Conservation (phyloP, 352 stramenopile species). For the Pythium graminicola region DNA sequence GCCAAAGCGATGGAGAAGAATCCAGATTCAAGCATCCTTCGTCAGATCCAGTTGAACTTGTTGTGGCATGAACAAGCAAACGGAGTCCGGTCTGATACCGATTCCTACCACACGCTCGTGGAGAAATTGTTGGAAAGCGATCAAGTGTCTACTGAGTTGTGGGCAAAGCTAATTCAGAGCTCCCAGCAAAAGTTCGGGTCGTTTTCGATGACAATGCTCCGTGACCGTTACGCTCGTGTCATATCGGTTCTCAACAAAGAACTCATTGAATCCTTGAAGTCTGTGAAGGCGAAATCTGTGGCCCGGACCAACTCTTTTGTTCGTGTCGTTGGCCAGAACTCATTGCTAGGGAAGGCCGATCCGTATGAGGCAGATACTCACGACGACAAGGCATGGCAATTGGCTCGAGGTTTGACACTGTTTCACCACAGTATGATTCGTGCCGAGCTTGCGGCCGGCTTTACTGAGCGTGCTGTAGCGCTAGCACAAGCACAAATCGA, state of each 20-base stretch:
- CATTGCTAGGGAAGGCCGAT: constrained; percentile 17
- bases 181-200: constrained; percentile 56
- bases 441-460: constrained; percentile 51
- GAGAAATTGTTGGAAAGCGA: constrained; percentile 50
- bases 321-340: constrained; percentile 25
- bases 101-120: constrained; percentile 35
- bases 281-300: background rate
- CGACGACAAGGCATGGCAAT: background rate
- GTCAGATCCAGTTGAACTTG: constrained; percentile 49
- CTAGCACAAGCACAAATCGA: constrained; percentile 65
- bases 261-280: constrained; percentile 8
- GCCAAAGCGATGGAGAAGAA: constrained; percentile 45
- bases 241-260: constrained; percentile 42
- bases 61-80: constrained; percentile 20
- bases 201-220: constrained; percentile 63
- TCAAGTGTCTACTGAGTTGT: constrained; percentile 41
- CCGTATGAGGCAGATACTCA: constrained; percentile 2
- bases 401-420: constrained; percentile 27
- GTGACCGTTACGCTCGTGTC: constrained; percentile 64
- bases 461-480: constrained; percentile 53
- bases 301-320: constrained; percentile 13
- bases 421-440: constrained; percentile 50
- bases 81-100: constrained; percentile 9
- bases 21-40: constrained; percentile 37
- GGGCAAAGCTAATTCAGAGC: constrained; percentile 44